These are phyloP conservation scores for Irpex sp. DNA, from an alignment of 1,284 basidiomycete species.

Conservation along the genomic window DNA sequence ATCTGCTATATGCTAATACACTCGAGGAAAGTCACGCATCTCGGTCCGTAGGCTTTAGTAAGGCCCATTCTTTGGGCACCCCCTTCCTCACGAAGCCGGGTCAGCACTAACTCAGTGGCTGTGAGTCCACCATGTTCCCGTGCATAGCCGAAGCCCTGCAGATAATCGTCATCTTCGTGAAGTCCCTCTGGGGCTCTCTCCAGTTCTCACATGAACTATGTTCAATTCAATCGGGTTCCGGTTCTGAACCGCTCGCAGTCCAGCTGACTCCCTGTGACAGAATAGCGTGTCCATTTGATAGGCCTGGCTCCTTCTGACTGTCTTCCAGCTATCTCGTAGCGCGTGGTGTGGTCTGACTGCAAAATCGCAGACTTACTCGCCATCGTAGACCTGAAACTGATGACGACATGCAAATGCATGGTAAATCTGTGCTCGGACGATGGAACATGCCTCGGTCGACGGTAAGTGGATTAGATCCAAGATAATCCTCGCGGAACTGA, in stretches of 20 bases:
- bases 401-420: neutral
- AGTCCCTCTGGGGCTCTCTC: neutral
- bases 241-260: slow-evolving; percentile 1
- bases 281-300: slow-evolving; percentile 9
- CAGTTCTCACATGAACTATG: neutral
- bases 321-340: neutral
- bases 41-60: neutral
- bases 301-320: neutral
- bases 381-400: neutral
- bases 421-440: neutral
- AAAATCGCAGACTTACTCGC: neutral
- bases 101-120: neutral
- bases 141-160: neutral
- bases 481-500: slow-evolving; percentile 12
- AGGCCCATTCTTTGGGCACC: neutral
- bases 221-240: neutral
- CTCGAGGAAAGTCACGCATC: neutral
- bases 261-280: slow-evolving; percentile 6
- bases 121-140: neutral
- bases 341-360: neutral
- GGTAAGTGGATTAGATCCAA: neutral
- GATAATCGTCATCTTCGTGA: neutral
- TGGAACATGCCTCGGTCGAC: neutral
- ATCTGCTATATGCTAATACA: neutral
- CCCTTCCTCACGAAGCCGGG: neutral